Conservation (phyloP, 1,284 basidiomycete species). For the Ganoderma lucidum region DNA sequence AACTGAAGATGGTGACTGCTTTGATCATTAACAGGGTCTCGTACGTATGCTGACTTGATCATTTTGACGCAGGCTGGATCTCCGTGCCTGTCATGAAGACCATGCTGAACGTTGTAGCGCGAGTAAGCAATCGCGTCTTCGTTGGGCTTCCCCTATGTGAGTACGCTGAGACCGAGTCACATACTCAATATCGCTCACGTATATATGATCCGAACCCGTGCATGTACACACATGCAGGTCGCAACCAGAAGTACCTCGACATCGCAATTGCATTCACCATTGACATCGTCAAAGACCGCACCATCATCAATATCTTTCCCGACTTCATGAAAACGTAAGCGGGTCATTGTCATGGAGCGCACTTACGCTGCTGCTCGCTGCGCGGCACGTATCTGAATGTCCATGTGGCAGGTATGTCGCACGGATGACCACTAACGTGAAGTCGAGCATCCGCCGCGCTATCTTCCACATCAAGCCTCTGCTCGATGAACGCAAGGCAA, state of each 20-base stretch:
- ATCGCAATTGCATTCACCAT: constrained; percentile 22
- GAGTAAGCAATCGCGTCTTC: constrained; percentile 55
- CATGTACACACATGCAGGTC: constrained; percentile 13
- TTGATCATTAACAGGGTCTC: not conserved
- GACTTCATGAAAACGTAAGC: constrained; percentile 11
- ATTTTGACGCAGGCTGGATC: constrained; percentile 18
- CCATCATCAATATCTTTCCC: constrained; percentile 24
- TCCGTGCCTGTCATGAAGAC: constrained; percentile 13
- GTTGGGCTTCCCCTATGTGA: constrained; percentile 52
- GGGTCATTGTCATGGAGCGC: not conserved
- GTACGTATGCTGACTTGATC: not conserved
- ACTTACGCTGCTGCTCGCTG: not conserved
- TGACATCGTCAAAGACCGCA: constrained; percentile 22
- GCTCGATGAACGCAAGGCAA: constrained; percentile 31
- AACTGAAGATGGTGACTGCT: constrained; percentile 12
- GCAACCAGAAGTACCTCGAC: constrained; percentile 27
- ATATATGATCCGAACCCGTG: not conserved
- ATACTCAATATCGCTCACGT: not conserved
- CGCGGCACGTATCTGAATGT: not conserved
- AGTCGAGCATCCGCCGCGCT: constrained; percentile 7
- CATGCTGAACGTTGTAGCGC: constrained; percentile 51
- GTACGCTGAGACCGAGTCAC: not conserved
- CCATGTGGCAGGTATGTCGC: not conserved
- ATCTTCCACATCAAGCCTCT: constrained; percentile 26
- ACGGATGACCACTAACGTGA: not conserved